Evolutionary conservation across 257 asterid species (phyloP).

Genomic region (Echites panduratus): DNA sequence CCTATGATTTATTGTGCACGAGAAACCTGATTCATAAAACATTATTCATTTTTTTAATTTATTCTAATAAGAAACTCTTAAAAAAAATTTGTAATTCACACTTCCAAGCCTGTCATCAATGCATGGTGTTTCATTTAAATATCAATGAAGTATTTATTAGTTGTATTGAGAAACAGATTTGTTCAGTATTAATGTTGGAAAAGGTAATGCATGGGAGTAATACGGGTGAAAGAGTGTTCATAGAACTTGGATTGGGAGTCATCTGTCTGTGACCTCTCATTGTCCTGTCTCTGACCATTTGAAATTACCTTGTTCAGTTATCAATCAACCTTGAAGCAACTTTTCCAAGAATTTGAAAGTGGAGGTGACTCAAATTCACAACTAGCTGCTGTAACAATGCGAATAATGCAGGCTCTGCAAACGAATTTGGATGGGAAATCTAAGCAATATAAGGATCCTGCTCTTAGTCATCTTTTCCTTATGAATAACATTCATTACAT

Average conservation of each 20-base stretch:
- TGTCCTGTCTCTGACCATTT: background rate
- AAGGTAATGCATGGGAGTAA: background rate
- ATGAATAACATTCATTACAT: constrained; percentile 98
- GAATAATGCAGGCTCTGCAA: constrained; percentile 98
- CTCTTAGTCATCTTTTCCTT: constrained; percentile 85
- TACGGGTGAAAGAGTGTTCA: background rate
- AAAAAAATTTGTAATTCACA: background rate
- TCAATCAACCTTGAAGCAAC: constrained; percentile 91
- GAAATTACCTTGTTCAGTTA: constrained; percentile 42
- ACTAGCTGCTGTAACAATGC: constrained; percentile 92
- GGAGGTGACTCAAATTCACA: constrained; percentile 77
- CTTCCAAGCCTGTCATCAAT: background rate
- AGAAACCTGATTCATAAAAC: background rate
- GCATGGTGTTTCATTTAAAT: background rate
- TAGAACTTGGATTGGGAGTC: background rate
- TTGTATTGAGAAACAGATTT: background rate
- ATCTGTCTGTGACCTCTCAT: background rate
- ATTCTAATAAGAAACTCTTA: background rate
- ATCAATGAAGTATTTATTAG: background rate
- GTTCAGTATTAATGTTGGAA: background rate
- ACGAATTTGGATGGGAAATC: constrained; percentile 98
- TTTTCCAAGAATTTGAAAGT: constrained; percentile 75
- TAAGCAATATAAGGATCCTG: constrained; percentile 79
- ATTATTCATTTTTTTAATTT: background rate
- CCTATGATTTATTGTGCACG: background rate